Base-by-base conservation (phyloP, 768 basidiomycete genomes). In the Russula compacta region DNA sequence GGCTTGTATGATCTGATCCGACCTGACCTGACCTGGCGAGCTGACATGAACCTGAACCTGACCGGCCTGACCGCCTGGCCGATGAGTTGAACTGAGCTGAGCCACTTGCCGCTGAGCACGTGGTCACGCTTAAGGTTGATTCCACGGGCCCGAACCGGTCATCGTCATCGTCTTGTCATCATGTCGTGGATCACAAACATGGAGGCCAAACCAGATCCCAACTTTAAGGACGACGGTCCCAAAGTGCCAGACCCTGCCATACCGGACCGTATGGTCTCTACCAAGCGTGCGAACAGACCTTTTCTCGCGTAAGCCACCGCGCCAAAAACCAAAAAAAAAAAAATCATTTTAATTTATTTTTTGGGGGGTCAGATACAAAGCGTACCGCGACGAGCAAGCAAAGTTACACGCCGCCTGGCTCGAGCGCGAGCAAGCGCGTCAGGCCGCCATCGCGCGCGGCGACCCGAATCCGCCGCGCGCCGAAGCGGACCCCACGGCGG, bases 281-380 rank as follows among this genome's bases (percentile, higher is more conserved):
- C 81, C 64, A 95, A 95, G 76, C 73, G 83, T 46, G 90, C 92
- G 35, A 97, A 95, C 74, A 78, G 79, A 61, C 90, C 94, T 9
- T 93, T 91, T 73, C 81, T 95, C 33, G 83, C 83, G 84, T 92
- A 76, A 65, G 85, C 79, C 33, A 35, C 33, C 2, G 6, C n/a
- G 2, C 15, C 12, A 24, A 21, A 24, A 14, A 47, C 15, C 46
- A 15, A 14, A 14, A 8, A 12, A 47, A 11, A 29, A 19, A 46
- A 46, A 12, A 40, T 43, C 43, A 10, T 17, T 33, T 32, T 50
- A 24, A 33, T 49, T 58, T 55, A 46, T 59, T 52, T 17, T 60
- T 63, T 58, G 68, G 89, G 87, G 17, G 24, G 24, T 29, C 24
- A 29, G 24, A 29, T 81, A 89, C 73, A 82, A 80, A 69, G 78